These are phyloP conservation scores for Phytophthora rubi DNA, from an alignment of 352 stramenopile genomes.

Conservation along the genomic window DNA sequence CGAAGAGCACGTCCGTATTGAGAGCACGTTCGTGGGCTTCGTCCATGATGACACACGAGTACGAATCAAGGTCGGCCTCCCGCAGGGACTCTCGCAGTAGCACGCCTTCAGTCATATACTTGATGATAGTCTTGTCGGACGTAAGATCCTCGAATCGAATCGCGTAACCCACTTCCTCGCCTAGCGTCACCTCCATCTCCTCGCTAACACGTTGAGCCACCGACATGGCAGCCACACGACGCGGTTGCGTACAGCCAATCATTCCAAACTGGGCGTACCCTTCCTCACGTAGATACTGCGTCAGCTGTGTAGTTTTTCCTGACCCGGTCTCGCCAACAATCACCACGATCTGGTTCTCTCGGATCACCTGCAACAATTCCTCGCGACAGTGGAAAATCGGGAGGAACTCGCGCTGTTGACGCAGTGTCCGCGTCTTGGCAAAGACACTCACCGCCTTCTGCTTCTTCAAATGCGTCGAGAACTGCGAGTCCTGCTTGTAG, in stretches of 20 bases:
- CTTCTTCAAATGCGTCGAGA: constrained; percentile 95
- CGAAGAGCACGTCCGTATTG: constrained; percentile 95
- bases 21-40: constrained; percentile 95
- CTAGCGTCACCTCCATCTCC: constrained; percentile 95
- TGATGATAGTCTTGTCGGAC: constrained; percentile 96
- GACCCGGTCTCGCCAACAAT: constrained; percentile 98
- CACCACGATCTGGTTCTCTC: constrained; percentile 98
- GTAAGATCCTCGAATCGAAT: constrained; percentile 97
- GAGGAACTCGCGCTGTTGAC: constrained; percentile 96
- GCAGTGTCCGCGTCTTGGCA: constrained; percentile 95
- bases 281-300: constrained; percentile 95
- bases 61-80: constrained; percentile 87
- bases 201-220: constrained; percentile 98
- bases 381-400: constrained; percentile 96
- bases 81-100: constrained; percentile 94
- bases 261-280: constrained; percentile 89
- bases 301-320: constrained; percentile 98
- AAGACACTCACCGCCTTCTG: constrained; percentile 94
- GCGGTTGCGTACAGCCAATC: constrained; percentile 98
- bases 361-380: constrained; percentile 96
- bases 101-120: constrained; percentile 96
- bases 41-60: constrained; percentile 94
- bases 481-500: constrained; percentile 96
- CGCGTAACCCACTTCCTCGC: constrained; percentile 91
- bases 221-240: constrained; percentile 98